Conservation (phyloP, 805 yeast genomes). For the Nakazawaea pomicola region DNA sequence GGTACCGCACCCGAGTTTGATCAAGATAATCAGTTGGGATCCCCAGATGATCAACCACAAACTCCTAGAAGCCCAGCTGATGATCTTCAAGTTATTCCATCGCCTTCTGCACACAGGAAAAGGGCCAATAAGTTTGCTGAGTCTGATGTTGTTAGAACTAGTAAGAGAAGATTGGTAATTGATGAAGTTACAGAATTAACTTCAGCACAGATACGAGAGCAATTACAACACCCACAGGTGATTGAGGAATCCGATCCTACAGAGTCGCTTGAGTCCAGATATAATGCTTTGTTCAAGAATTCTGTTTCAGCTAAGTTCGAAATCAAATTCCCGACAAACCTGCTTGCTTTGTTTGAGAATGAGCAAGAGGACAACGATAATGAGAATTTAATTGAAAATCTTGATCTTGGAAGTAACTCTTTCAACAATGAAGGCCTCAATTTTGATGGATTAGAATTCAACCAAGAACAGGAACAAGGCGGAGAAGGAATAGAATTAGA, state of each 20-base stretch:
- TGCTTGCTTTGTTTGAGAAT: neutral
- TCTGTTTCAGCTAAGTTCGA: neutral
- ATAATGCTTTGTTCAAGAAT: neutral
- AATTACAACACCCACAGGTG: conserved; percentile 21
- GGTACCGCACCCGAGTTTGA: conserved; percentile 10
- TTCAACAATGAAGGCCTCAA: conserved; percentile 6
- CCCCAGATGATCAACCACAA: conserved; percentile 14
- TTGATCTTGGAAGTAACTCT: conserved; percentile 18
- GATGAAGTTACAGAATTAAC: conserved; percentile 41
- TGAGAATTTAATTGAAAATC: conserved; percentile 16
- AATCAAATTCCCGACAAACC: neutral
- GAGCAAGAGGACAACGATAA: conserved; percentile 15
- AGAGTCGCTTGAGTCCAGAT: conserved; percentile 5
- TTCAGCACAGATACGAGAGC: conserved; percentile 31
- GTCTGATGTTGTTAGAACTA: conserved; percentile 42
- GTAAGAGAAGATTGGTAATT: conserved; percentile 38
- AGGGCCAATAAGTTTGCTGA: conserved; percentile 26
- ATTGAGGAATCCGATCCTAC: conserved; percentile 15
- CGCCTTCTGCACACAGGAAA: conserved; percentile 15
- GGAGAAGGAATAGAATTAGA: conserved; percentile 8
- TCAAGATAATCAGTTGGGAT: too few species aligned
- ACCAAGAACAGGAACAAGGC: conserved; percentile 4
- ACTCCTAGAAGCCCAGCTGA: conserved; percentile 12
- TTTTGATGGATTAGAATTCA: neutral
- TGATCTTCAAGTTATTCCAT: neutral